Conservation (phyloP, 2,329 filamentous ascomycete genomes). For the Colletotrichum tropicicola region DNA sequence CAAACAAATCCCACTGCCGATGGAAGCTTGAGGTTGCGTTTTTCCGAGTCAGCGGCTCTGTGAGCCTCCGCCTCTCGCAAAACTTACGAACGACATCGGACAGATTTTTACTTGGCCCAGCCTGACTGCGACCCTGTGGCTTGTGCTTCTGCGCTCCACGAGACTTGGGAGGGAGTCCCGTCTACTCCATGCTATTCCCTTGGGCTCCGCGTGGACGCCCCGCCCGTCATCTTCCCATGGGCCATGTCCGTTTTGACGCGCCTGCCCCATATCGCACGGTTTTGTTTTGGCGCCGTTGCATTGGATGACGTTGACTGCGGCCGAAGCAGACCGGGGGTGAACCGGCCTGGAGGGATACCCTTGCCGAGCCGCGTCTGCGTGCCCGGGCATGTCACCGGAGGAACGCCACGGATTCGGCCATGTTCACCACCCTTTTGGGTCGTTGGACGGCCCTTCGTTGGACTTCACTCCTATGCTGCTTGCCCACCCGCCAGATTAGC, state of each 20-base stretch:
- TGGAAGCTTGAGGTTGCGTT: slow-evolving; percentile 10
- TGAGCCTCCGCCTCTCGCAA: background rate
- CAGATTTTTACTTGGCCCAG: slow-evolving; percentile 2
- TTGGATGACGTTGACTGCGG: slow-evolving; percentile 18
- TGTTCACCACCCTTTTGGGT: background rate
- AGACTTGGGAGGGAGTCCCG: background rate
- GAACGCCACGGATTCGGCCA: slow-evolving; percentile 9
- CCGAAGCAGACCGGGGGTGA: background rate
- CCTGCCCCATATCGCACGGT: background rate
- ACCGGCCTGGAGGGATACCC: slow-evolving; percentile 6
- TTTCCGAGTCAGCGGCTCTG: slow-evolving; percentile 19
- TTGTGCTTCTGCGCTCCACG: background rate
- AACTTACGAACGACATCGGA: background rate
- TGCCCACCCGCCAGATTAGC: background rate
- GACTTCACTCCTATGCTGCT: background rate
- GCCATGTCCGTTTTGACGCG: background rate
- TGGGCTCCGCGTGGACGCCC: background rate
- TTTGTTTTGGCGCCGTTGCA: slow-evolving; percentile 10
- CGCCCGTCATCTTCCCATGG: background rate
- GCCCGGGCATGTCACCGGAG: slow-evolving; percentile 1
- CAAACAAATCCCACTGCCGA: slow-evolving; percentile 12
- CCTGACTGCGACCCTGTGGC: slow-evolving; percentile 15
- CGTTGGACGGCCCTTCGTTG: background rate
- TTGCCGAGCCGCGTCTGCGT: slow-evolving; percentile 9
- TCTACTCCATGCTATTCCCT: background rate